Base-by-base conservation (phyloP, 179 eudicot genomes). In the Actinidia arguta region DNA sequence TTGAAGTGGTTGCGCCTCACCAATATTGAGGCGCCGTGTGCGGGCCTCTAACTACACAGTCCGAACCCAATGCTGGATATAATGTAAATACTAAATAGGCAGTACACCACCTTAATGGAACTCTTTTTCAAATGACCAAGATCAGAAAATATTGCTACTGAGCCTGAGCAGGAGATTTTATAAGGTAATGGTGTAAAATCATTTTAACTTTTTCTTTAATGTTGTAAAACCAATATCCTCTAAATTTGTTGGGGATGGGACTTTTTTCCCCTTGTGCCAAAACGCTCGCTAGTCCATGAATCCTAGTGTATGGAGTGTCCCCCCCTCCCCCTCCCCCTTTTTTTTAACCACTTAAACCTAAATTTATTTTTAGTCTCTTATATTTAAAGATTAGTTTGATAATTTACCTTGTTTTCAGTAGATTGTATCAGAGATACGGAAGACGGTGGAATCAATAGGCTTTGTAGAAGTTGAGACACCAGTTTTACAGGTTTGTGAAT, bases 391-490 rank as follows among this genome's bases (percentile, higher is more conserved):
- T 55, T n/a, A 54, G 62, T 39, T 67, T 81, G 82, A 84, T 90
- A 59, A 89, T 77, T 59, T 84, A 5, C 31, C 78, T 24, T 80
- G 31, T 68, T 81, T 80, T 79, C 85, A 78, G 85, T 92, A 96
- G 99, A 92, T 97, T 86, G 90, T 97, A 80, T 97, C 99, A 75
- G 94, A 92, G 88, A 89, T 97, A 82, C 92, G 99, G 82, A 94
- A 88, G 90, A 88, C 98, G 1, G 95, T 97, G 66, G 99, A 95
- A 82, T 93, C 98, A 70, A 80, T 88, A 74, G 98, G 93, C 71
- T 97, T 92, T 88, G 66, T 97, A 75, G 99, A 93, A 86, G 92
- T 97, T 76, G 99, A 97, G 86, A 97, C 99, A 71, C 99, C 99
- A 63, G 98, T 97, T 84, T 88, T 97, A 78, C 99, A 97, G 97